Evolutionary conservation across 805 yeast species (phyloP), one percentile per base, ranked within the genome.

Genomic region (Tetrapisispora phaffii): DNA sequence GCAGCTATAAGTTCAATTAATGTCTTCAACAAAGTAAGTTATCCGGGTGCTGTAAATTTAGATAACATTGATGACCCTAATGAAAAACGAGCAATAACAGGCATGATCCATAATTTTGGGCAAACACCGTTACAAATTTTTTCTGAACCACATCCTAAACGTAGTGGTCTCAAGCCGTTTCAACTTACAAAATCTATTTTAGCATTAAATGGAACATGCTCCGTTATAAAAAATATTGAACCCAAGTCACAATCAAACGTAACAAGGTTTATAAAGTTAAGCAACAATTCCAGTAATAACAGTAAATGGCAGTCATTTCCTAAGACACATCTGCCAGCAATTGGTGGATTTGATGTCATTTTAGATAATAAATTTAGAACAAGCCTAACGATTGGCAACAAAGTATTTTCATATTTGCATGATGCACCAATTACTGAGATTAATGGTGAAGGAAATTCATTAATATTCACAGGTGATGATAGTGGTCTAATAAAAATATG

Each of bases 81-180:
- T 49, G 95, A 87, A 61, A 73, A 80, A 50, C 70, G 79, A 33
- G 90, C 95, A 1, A 72, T 83, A 2, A 82, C 86, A 20, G 89
- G 95, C 1, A 83, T 84, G 53, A 87, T 87, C 42, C 93, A 88
- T 58, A 87, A 87, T 62, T 87, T 87, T 70, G 96, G 96, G 0
- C 96, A 87, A 58, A 87, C 95, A 0, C 96, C 96, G 1, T 57
- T 74, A 41, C 85, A 82, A 53, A 66, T 88, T 10, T 85, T 88
- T 53, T 68, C 66, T 16, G 74, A 73, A 42, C 82, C 88, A 0
- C 96, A 87, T 60, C 81, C 83, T 1, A 50, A 57, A 22, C 69
- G 72, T 36, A 13, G 9, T n/a, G 34, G 17, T 4, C 22, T 13
- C 2, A 33, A 17, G 13, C 26, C 16, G 7, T 43, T 38, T 10